phyloP scores from a whole-genome alignment of 768 basidiomycete species.

The Kwoniella heveanensis region DNA sequence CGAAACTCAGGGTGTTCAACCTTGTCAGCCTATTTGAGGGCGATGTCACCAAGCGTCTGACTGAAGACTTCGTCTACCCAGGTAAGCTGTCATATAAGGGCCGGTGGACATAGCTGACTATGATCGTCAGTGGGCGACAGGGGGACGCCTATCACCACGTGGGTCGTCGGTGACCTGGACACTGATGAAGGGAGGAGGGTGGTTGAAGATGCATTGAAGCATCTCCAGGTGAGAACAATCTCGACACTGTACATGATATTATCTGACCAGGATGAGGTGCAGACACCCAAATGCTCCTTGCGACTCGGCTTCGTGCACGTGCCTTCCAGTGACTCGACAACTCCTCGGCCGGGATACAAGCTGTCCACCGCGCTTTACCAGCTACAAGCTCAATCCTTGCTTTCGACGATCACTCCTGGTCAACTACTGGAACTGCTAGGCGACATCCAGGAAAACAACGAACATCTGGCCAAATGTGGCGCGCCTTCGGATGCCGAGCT shows the following conservation, averaged over 20 bases:
- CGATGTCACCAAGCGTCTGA: constrained; percentile 48
- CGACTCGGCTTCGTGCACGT: constrained; percentile 81
- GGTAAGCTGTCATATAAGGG: constrained; percentile 57
- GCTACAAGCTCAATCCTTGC: constrained; percentile 29
- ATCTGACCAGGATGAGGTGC: constrained; percentile 4
- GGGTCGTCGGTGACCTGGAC: constrained; percentile 79
- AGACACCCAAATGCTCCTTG: constrained; percentile 35
- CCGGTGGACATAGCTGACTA: not conserved
- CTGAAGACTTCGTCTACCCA: constrained; percentile 67
- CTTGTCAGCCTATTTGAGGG: constrained; percentile 62
- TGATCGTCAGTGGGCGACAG: constrained; percentile 20
- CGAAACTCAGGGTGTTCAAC: constrained; percentile 63
- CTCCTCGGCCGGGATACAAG: constrained; percentile 56
- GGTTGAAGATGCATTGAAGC: constrained; percentile 67
- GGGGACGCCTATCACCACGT: constrained; percentile 56
- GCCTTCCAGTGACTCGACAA: constrained; percentile 58
- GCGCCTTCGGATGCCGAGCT: not conserved
- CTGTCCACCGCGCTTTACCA: constrained; percentile 51
- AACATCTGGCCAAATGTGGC: constrained; percentile 22
- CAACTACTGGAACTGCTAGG: constrained; percentile 44
- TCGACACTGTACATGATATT: not conserved
- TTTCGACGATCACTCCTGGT: constrained; percentile 27
- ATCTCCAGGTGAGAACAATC: constrained; percentile 62
- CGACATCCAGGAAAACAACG: constrained; percentile 31
- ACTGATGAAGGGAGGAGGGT: constrained; percentile 64